Evolutionary conservation across 768 basidiomycete genomes (phyloP).

Genomic region (Naganishia kalamii): DNA sequence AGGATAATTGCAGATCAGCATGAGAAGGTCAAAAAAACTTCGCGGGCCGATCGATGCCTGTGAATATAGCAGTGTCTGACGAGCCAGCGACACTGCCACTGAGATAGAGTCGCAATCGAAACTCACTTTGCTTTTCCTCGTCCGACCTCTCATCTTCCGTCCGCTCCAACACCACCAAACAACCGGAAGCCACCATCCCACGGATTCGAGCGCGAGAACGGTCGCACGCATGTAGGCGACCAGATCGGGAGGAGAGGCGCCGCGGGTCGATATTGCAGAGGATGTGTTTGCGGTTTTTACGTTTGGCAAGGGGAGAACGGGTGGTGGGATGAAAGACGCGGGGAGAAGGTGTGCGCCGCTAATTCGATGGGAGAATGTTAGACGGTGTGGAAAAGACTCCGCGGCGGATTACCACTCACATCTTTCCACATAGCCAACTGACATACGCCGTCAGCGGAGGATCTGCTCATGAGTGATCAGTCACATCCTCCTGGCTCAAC

Average conservation of each 20-base stretch:
- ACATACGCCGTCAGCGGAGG: constrained; percentile 86
- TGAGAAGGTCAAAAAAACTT: background rate
- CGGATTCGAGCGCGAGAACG: constrained; percentile 61
- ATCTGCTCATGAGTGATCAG: constrained; percentile 44
- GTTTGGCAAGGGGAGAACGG: background rate
- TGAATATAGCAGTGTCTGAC: too few relatives aligned
- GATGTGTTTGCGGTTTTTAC: background rate
- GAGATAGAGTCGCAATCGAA: background rate
- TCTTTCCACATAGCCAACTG: constrained; percentile 71
- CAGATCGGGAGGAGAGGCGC: constrained; percentile 61
- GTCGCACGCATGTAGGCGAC: constrained; percentile 74
- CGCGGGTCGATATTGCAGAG: constrained; percentile 52
- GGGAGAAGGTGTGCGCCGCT: constrained; percentile 55
- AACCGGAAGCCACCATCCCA: constrained; percentile 71
- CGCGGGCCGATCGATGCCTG: background rate
- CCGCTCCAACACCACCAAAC: constrained; percentile 59
- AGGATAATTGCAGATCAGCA: constrained; percentile 8
- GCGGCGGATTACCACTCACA: constrained; percentile 52
- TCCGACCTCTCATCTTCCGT: constrained; percentile 58
- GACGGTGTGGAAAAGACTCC: constrained; percentile 33
- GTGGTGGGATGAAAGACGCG: constrained; percentile 61
- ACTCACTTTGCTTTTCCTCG: constrained; percentile 69
- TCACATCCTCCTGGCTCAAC: background rate
- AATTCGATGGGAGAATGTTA: background rate
- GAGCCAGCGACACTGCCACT: background rate